A percentile compares a stretch with the other conserved stretches of the same genome.
Evolutionary conservation across 2,329 filamentous ascomycete species (phyloP).

Genomic region (Ophiostoma ips): DNA sequence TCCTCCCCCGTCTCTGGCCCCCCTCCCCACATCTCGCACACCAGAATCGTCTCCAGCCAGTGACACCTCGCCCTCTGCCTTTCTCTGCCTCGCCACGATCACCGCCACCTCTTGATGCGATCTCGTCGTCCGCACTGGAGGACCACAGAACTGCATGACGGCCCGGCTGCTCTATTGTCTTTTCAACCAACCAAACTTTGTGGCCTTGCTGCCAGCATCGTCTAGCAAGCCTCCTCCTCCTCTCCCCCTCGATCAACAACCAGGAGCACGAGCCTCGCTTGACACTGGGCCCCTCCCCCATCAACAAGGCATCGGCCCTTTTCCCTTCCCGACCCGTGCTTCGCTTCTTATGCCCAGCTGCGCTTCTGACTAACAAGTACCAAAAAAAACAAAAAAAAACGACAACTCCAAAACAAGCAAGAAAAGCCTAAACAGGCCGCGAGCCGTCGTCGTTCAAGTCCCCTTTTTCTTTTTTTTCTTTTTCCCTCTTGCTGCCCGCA

Average conservation of each 20-base stretch:
- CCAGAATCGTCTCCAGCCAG: neutral
- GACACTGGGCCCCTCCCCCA: neutral
- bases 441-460: neutral
- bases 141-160: neutral
- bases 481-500: neutral
- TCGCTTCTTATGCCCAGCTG: neutral
- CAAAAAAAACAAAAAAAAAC: neutral
- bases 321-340: neutral
- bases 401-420: neutral
- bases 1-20: neutral
- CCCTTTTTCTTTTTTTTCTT: neutral
- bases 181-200: no score
- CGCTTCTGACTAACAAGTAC: neutral
- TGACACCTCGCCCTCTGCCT: neutral
- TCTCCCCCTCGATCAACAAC: neutral
- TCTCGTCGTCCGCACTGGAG: neutral
- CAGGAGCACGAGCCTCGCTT: neutral
- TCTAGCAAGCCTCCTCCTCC: no score
- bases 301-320: slow-evolving; percentile 2
- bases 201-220: neutral
- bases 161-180: neutral
- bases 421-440: neutral
- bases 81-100: neutral
- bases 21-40: neutral
- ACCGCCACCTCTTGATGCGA: neutral